Evolutionary conservation across 2,329 filamentous ascomycete species (phyloP), one percentile per base, ranked within the genome.

Genomic region (Talaromyces sp.): DNA sequence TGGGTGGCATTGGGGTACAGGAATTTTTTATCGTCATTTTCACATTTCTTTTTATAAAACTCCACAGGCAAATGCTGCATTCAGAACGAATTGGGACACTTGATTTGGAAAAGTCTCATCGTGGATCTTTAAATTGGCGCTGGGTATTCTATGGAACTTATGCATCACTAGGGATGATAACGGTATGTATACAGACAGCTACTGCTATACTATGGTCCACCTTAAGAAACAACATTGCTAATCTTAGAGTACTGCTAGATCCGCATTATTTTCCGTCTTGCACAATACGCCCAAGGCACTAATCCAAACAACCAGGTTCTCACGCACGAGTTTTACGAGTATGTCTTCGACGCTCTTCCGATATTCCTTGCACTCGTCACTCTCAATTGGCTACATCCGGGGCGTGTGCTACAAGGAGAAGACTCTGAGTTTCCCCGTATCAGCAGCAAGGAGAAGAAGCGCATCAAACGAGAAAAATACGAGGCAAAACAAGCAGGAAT

Each of bases 231-330:
- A 15, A 5, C 5, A 36, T 13, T 36, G 33, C 33, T 36, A 36
- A 36, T 17, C 15, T 36, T 6, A 36, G 1, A 36, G 4, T 1
- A 17, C 15, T 17, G 5, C 52, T 25, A 84, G 77, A 70, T 80
- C 28, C 82, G 85, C 33, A 86, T 88, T 69, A 80, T 86, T 63
- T 88, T 82, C 71, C 83, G 85, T 27, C 75, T 88, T 1, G 71
- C 77, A 57, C 84, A 88, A 69, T 88, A 85, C 11, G 75, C 78
- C 1, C 77, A 89, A 22, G 71, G 73, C 7, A 77, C 76, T 8
- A 72, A 77, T 4, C 83, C 86, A 1, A 88, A 88, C 70, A 86
- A 89, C 67, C 73, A 86, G 36, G 44, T 49, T 15, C 44, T 89
- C 60, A 88, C 88, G 65, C 79, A 90, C 61, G 83, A 88, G 65